Base-by-base conservation (phyloP, 2,329 filamentous ascomycete genomes). In the Lomentospora prolificans region DNA sequence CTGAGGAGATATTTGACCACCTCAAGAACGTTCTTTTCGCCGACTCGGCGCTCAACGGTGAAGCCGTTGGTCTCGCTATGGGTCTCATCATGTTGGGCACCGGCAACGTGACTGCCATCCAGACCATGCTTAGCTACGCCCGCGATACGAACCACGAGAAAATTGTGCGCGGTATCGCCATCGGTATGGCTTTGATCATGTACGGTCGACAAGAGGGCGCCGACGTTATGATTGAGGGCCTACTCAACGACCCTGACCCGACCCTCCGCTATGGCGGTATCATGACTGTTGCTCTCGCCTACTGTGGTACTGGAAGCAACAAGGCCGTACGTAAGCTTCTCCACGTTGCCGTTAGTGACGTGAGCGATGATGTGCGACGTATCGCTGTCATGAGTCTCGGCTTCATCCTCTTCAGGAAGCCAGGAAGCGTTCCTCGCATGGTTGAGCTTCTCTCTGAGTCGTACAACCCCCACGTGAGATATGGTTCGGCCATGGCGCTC, bases 71-170 rank as follows among this genome's bases (percentile, higher is more conserved):
- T 64, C 79, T 99, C 57, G 81, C 92, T 10, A 97, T 99, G 90
- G 94, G 94, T 70, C 80, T 99, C 50, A 91, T 99, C 69, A 99
- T 97, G 94, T 77, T 99, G 56, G 94, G 94, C 56, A 96, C 92
- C n/a, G 94, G 92, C 59, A 96, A 96, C 68, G 86, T 90, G 67
- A 90, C 89, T 69, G 91, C 90, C 7, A 74, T 99, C 6, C 90
- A 96, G 67, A 90, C 95, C 63, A 96, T 99, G 92, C 94, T 96
- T 57, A 87, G 90, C 50, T 99, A 99, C 66, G 90, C 94, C 3
- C 94, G 96, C 66, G 94, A 99, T 63, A 99, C 94, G 1, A 92
- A 95, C 59, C 94, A 99, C 73, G 94, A 99, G 76, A 99, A 99
- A 80, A 97, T 95, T 66, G 90, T 99, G 24, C 90, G 94, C 52